These are phyloP conservation scores for Phytophthora constricta DNA, from an alignment of 352 stramenopile genomes.

Conservation along the genomic window DNA sequence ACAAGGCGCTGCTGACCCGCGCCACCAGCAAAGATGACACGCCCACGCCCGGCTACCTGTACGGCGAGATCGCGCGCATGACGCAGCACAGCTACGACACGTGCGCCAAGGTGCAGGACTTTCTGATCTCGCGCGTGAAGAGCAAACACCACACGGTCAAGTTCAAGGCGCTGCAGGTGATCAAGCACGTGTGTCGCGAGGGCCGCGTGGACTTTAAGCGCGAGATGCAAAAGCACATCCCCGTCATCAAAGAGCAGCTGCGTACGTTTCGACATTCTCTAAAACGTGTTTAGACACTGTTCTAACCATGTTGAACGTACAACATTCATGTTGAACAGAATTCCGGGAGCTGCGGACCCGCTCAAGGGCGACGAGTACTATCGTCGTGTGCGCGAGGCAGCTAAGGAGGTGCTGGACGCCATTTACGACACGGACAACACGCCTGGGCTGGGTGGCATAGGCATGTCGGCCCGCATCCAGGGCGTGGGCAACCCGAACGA, in stretches of 20 bases:
- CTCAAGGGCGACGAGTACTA: constrained; percentile 96
- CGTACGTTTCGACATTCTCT: constrained; percentile 66
- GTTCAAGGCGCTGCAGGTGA: constrained; percentile 94
- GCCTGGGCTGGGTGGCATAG: constrained; percentile 66
- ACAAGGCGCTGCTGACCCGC: constrained; percentile 92
- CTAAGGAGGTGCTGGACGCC: constrained; percentile 95
- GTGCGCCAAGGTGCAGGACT: constrained; percentile 90
- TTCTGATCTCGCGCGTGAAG: constrained; percentile 91
- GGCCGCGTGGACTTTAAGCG: constrained; percentile 91
- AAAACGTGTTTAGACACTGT: not conserved
- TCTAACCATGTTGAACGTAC: not conserved
- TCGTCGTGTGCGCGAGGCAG: constrained; percentile 90
- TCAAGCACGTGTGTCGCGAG: constrained; percentile 92
- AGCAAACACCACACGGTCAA: constrained; percentile 97
- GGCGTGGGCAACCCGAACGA: constrained; percentile 76
- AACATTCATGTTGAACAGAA: constrained; percentile 46
- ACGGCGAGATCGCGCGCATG: constrained; percentile 95
- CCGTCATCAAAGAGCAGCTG: constrained; percentile 93
- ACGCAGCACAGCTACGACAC: constrained; percentile 92
- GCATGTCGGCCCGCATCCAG: constrained; percentile 86
- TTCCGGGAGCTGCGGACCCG: constrained; percentile 93
- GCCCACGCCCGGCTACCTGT: constrained; percentile 96
- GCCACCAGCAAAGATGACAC: constrained; percentile 94
- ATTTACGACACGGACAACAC: constrained; percentile 92
- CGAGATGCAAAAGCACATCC: constrained; percentile 92